Percentiles rank a stretch among this genome's conserved stretches.
phyloP scores from a whole-genome alignment of 768 basidiomycete species.

The Suillus occidentalis region DNA sequence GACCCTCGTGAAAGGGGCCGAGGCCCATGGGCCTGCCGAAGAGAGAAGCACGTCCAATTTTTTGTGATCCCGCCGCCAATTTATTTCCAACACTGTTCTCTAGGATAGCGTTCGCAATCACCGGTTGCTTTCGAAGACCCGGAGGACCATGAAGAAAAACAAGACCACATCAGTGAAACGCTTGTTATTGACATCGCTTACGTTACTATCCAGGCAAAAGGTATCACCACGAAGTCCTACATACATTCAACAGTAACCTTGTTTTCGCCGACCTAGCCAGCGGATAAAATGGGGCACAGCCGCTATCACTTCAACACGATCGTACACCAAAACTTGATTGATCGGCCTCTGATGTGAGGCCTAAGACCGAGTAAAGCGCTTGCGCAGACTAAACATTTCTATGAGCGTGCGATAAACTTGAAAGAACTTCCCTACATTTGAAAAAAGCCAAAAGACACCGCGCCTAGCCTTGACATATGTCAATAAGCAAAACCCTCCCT shows the following conservation, averaged over 20 bases:
- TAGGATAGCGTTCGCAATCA: neutral
- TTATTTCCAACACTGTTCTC: neutral
- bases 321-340: neutral
- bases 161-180: neutral
- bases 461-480: neutral
- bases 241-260: neutral
- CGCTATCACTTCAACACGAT: neutral
- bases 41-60: neutral
- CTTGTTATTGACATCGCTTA: neutral
- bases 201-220: constrained; percentile 1
- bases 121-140: neutral
- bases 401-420: neutral
- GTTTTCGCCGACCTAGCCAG: neutral
- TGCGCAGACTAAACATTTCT: neutral
- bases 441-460: constrained; percentile 22
- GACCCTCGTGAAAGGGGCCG: neutral
- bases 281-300: neutral
- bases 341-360: neutral
- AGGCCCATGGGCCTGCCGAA: neutral
- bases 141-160: neutral
- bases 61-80: too few relatives aligned
- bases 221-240: neutral
- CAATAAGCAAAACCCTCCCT: constrained; percentile 48
- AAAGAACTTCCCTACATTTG: constrained; percentile 22
- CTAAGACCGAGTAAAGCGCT: neutral